Evolutionary conservation across 805 yeast species (phyloP), one percentile per base, ranked within the genome.

Genomic region (Candida ponderosae): DNA sequence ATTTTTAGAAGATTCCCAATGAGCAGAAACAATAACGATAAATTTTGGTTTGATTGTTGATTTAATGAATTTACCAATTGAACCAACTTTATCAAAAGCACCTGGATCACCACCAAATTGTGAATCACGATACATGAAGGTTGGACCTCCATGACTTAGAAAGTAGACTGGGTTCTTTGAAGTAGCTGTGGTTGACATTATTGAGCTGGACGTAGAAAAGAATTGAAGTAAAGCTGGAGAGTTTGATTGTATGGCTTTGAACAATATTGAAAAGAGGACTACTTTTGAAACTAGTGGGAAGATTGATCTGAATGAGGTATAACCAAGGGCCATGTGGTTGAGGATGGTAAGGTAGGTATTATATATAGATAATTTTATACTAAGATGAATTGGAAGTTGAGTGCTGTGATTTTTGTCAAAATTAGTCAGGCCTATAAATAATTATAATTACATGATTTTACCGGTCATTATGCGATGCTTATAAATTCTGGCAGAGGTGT

Each of bases 111-210:
- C 74, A 16, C 76, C 76, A 34, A 63, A 59, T 18, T 58, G 63
- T 35, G 63, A 69, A n/a, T 65, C 58, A 27, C 63, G 54, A 47
- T 80, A 79, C 66, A 82, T 73, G 54, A 84, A 81, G 1, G 83
- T 76, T 7, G 94, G 94, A 1, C 89, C 93, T 7, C 94, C 94
- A 59, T 84, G 94, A n/a, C 86, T 76, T 31, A 82, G 53, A 56
- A 83, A 85, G 53, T 61, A 81, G 1, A 77, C 71, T 6, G 93
- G 90, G 9, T 58, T 57, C 44, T 44, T 51, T 3, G 43, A 29
- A 14, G 28, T 18, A 24, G 37, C 29, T 14, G 30, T n/a, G 11
- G 36, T 8, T 10, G 29, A 8, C 14, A 32, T 23, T 18, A 13
- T n/a, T 21, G 34, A 21, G n/a, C n/a, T n/a, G n/a, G 24, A 21